Conservation (phyloP, 2,329 filamentous ascomycete genomes). For the Lasiodiplodia sp. region DNA sequence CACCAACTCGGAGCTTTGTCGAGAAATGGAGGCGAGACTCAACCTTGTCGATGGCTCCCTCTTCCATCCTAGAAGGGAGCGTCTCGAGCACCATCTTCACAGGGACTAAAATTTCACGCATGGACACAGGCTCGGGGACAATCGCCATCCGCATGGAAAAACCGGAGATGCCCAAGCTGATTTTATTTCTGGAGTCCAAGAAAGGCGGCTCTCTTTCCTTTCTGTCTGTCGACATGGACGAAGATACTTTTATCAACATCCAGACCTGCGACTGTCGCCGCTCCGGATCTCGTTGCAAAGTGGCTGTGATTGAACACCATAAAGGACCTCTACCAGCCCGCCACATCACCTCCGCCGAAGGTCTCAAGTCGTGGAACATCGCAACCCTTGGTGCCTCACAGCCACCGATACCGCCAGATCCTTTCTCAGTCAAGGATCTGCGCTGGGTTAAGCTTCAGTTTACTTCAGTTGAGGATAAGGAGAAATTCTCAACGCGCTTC, state of each 20-base stretch:
- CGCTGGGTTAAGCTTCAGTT: conserved; percentile 31
- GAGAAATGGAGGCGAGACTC: conserved; percentile 22
- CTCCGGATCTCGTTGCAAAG: conserved; percentile 26
- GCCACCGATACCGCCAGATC: conserved; percentile 18
- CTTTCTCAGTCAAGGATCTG: conserved; percentile 8
- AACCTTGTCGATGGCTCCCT: not conserved
- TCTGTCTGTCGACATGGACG: conserved; percentile 31
- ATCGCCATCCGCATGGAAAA: conserved; percentile 28
- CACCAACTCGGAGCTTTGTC: not conserved
- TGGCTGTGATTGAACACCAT: conserved; percentile 31
- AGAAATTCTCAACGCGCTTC: conserved; percentile 32
- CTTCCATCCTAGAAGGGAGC: conserved; percentile 7
- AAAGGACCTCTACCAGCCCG: conserved; percentile 31
- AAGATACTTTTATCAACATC: conserved; percentile 31
- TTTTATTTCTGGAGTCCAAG: conserved; percentile 32
- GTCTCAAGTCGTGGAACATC: conserved; percentile 33
- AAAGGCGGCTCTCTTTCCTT: conserved; percentile 31
- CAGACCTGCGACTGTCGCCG: conserved; percentile 32
- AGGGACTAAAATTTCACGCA: conserved; percentile 22
- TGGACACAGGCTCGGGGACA: conserved; percentile 28
- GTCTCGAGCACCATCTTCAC: conserved; percentile 30
- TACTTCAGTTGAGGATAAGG: conserved; percentile 25
- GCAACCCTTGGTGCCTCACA: conserved; percentile 30
- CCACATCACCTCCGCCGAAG: conserved; percentile 30
- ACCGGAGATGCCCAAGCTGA: conserved; percentile 30